phyloP scores from a whole-genome alignment of 2,329 filamentous ascomycete genomes.

The Orbilia javanica region DNA sequence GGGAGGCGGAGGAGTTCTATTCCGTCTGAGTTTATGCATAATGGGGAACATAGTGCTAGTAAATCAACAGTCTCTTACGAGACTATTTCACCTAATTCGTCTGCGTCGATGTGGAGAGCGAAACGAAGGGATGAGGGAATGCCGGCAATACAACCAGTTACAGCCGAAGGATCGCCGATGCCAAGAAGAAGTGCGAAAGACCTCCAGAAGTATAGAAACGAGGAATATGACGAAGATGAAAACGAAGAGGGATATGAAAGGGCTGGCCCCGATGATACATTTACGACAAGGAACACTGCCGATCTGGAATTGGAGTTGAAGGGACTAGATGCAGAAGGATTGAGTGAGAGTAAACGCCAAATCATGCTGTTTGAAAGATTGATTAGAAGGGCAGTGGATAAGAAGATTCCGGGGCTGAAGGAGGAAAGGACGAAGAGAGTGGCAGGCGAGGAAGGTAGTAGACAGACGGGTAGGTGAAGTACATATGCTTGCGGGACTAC shows the following conservation, averaged over 20 bases:
- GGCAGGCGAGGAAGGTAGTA: background rate
- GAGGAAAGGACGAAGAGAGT: background rate
- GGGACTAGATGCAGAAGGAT: constrained; percentile 38
- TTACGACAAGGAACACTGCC: constrained; percentile 38
- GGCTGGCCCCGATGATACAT: constrained; percentile 15
- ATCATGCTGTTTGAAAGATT: constrained; percentile 54
- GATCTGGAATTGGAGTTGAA: constrained; percentile 51
- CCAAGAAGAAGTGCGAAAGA: background rate
- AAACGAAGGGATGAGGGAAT: constrained; percentile 16
- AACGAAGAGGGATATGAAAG: constrained; percentile 12
- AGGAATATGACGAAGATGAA: constrained; percentile 22
- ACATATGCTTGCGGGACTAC: background rate
- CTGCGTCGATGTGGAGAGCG: constrained; percentile 44
- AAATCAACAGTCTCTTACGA: constrained; percentile 43
- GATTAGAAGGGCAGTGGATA: constrained; percentile 55
- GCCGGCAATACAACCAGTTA: background rate
- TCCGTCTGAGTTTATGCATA: constrained; percentile 54
- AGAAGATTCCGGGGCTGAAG: constrained; percentile 23
- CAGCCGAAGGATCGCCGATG: constrained; percentile 31
- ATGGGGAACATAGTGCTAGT: constrained; percentile 6
- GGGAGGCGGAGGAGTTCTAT: constrained; percentile 44
- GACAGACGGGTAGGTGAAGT: background rate
- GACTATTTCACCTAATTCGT: constrained; percentile 54
- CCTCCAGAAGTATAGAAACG: background rate
- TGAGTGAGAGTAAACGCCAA: constrained; percentile 56